Percentiles rank a stretch among this genome's conserved stretches.
phyloP scores from a whole-genome alignment of 1,139 yeast genomes.

The Yamadazyma atlantica region DNA sequence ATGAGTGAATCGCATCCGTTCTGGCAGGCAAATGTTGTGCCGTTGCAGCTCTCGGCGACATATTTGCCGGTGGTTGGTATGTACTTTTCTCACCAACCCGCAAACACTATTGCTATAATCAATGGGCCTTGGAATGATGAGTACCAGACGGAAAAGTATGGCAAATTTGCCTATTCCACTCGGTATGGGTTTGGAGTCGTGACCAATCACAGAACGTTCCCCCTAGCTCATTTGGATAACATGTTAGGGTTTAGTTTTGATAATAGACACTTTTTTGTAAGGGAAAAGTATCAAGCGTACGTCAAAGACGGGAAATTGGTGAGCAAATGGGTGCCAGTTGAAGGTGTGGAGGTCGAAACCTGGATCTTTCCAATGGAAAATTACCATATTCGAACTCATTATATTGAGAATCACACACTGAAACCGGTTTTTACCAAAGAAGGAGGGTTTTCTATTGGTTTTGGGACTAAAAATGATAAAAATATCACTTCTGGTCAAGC shows the following conservation, averaged over 20 bases:
- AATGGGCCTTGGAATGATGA: slow-evolving; percentile 24
- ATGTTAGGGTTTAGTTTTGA: slow-evolving; percentile 16
- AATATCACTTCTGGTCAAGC: slow-evolving; percentile 1
- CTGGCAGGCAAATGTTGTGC: slow-evolving; percentile 14
- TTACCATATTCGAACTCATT: slow-evolving; percentile 24
- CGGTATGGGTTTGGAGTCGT: slow-evolving; percentile 26
- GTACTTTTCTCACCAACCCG: slow-evolving; percentile 19
- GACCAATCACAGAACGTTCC: slow-evolving; percentile 14
- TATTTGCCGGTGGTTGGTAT: slow-evolving; percentile 14
- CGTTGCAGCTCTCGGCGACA: slow-evolving; percentile 6
- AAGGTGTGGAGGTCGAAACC: slow-evolving; percentile 20
- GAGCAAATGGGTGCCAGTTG: slow-evolving; percentile 21
- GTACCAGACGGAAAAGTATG: slow-evolving; percentile 23
- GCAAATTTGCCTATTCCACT: slow-evolving; percentile 29
- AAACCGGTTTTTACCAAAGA: slow-evolving; percentile 17
- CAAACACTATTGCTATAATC: slow-evolving; percentile 22
- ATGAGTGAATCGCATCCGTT: slow-evolving; percentile 17
- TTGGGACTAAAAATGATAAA: slow-evolving; percentile 5
- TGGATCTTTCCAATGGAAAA: slow-evolving; percentile 20
- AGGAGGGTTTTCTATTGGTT: slow-evolving; percentile 17
- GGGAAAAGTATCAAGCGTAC: slow-evolving; percentile 10
- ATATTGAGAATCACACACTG: slow-evolving; percentile 12
- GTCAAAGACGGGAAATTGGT: slow-evolving; percentile 15
- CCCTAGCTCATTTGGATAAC: slow-evolving; percentile 19
- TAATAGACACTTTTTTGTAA: slow-evolving; percentile 10